Evolutionary conservation across 2,329 filamentous ascomycete genomes (phyloP), one percentile per base, ranked within the genome.

Genomic region (Colletotrichum noveboracense): DNA sequence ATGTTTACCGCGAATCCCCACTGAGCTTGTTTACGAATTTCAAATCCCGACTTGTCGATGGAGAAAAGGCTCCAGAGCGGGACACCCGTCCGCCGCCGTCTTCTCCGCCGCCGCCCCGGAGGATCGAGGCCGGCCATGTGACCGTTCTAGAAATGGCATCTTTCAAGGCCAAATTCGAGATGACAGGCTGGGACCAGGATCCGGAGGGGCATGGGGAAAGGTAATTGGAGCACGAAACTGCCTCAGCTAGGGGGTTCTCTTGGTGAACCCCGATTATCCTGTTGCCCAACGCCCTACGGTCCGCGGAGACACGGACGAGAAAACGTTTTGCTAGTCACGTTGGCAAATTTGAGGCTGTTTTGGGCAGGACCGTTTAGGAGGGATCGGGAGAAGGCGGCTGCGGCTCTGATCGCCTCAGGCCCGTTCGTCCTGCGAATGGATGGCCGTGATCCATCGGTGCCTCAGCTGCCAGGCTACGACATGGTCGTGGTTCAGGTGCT

Each of bases 371-470:
- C 52, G 24, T 32, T 34, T 26, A 26, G 38, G 55, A 72, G 55
- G n/a, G 16, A 30, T 64, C 55, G 69, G 73, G 73, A 75, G 62
- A 72, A 75, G 55, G 62, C 73, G 73, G 73, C 61, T 75, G 69
- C 66, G 72, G 14, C 30, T 36, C 55, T 34, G 26, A 18, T 52
- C 43, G 43, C 43, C n/a, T 52, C 43, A 52, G 48, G 66, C 4
- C 32, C 16, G 30, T 38, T 21, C 28, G 36, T 24, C 32, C 34
- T 21, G 30, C 14, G 24, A 60, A 71, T 26, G 34, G 28, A 52
- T 56, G 32, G n/a, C 12, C n/a, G 21, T 16, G 61, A 26, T 64
- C 28, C 24, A 30, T 34, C 18, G 30, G 30, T 56, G 65, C 65
- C 36, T 67, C 48, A 62, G 55, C 66, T 58, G 21, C 66, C 21